A percentile compares a stretch with the other conserved stretches of the same genome.
Conservation (phyloP, 768 basidiomycete genomes). For the Leccinum subgranulosum region DNA sequence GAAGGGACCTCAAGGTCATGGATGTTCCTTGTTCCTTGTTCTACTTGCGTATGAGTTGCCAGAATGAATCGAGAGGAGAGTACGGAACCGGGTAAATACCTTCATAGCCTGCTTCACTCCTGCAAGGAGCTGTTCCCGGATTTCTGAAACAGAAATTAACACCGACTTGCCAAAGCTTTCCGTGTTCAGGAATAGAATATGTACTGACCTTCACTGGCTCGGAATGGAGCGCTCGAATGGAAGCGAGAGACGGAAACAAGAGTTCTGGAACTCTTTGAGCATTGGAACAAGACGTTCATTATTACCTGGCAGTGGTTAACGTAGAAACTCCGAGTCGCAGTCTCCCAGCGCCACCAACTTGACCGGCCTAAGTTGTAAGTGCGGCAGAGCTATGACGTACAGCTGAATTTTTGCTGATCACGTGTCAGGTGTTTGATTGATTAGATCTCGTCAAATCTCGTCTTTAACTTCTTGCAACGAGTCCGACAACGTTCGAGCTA, state of each 20-base stretch:
- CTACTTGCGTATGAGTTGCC: slow-evolving; percentile 33
- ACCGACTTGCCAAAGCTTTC: neutral
- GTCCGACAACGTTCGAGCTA: neutral
- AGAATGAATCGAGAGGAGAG: neutral
- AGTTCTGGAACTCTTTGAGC: slow-evolving; percentile 10
- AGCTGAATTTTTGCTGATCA: neutral
- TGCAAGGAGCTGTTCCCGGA: slow-evolving; percentile 48
- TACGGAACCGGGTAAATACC: slow-evolving; percentile 36
- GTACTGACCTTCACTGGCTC: slow-evolving; percentile 20
- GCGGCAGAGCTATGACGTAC: neutral
- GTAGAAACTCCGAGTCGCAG: neutral
- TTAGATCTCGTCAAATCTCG: neutral
- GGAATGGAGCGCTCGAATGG: slow-evolving; percentile 10
- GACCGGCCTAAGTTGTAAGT: no score
- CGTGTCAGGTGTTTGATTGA: neutral
- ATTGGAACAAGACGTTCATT: slow-evolving; percentile 17
- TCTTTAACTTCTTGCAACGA: neutral
- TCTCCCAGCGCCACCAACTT: neutral
- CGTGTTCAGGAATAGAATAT: neutral
- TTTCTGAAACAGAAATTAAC: slow-evolving; percentile 34
- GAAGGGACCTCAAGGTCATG: slow-evolving; percentile 60
- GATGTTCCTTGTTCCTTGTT: slow-evolving; percentile 54
- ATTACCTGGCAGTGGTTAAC: neutral
- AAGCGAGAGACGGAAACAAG: slow-evolving; percentile 2
- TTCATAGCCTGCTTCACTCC: slow-evolving; percentile 70